Percentiles rank a stretch among this genome's conserved stretches.
Evolutionary conservation across 257 asterid genomes (phyloP).

Genomic region (Petrea volubilis): DNA sequence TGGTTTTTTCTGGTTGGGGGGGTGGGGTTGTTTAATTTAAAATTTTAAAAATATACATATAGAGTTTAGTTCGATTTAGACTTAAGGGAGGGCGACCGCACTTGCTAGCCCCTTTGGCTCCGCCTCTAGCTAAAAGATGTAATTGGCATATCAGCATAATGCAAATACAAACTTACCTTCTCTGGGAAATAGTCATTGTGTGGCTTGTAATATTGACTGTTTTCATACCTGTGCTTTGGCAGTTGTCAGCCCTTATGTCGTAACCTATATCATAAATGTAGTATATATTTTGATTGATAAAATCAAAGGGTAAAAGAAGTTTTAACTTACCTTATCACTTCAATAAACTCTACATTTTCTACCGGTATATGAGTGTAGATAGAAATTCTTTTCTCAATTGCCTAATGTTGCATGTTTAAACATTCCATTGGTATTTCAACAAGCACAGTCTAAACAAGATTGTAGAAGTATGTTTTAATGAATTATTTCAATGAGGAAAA

Average conservation of each 20-base stretch:
- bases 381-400: slow-evolving; percentile 66
- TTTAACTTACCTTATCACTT: slow-evolving; percentile 52
- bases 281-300: neutral
- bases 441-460: too few species aligned
- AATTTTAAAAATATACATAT: too few species aligned
- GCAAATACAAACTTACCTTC: slow-evolving; percentile 32
- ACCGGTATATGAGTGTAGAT: slow-evolving; percentile 58
- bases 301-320: too few species aligned
- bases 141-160: neutral
- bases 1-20: too few species aligned
- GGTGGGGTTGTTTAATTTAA: too few species aligned
- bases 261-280: neutral
- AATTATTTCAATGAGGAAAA: too few species aligned
- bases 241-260: slow-evolving; percentile 44
- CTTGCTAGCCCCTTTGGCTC: too few species aligned
- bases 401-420: too few species aligned
- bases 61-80: too few species aligned
- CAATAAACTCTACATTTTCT: slow-evolving; percentile 65
- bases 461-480: too few species aligned
- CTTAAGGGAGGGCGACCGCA: too few species aligned
- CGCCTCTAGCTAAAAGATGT: neutral
- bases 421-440: slow-evolving; percentile 20
- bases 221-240: slow-evolving; percentile 61
- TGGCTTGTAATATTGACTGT: slow-evolving; percentile 55
- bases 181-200: slow-evolving; percentile 65